phyloP scores from a whole-genome alignment of 164 flowering plant species.

The Vitis riparia region DNA sequence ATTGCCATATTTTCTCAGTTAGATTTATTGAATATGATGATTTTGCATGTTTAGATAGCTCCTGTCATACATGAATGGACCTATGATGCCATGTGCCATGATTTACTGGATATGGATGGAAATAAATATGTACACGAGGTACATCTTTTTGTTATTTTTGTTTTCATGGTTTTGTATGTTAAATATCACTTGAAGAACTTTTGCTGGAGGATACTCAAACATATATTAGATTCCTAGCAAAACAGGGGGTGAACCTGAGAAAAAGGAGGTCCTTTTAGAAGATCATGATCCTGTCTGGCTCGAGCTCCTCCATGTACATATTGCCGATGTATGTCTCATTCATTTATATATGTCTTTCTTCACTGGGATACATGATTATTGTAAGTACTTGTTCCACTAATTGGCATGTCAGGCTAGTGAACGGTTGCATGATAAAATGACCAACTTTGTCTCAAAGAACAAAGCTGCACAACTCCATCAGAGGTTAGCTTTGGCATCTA shows the following conservation, averaged over 20 bases:
- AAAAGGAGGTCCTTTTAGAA: slow-evolving; percentile 81
- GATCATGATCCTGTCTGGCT: slow-evolving; percentile 95
- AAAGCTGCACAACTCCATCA: slow-evolving; percentile 93
- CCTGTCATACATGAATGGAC: slow-evolving; percentile 99
- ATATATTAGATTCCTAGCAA: slow-evolving; percentile 67
- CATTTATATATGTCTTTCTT: not conserved
- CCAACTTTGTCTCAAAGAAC: slow-evolving; percentile 81
- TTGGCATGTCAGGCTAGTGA: slow-evolving; percentile 79
- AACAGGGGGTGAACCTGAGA: slow-evolving; percentile 72
- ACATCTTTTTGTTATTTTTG: slow-evolving; percentile 6
- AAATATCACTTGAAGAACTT: not conserved
- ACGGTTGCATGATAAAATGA: slow-evolving; percentile 83
- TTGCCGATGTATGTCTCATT: slow-evolving; percentile 72
- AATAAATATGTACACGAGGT: slow-evolving; percentile 93
- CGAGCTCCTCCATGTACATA: slow-evolving; percentile 87
- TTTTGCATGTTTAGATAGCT: slow-evolving; percentile 63
- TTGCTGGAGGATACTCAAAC: not conserved
- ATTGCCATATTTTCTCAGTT: not conserved
- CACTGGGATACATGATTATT: slow-evolving; percentile 6
- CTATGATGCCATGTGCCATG: slow-evolving; percentile 98
- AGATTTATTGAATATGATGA: slow-evolving; percentile 7
- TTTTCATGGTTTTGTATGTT: not conserved
- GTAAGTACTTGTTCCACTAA: slow-evolving; percentile 6
- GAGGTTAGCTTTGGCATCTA: slow-evolving; percentile 30
- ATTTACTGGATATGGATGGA: slow-evolving; percentile 90